Base-by-base conservation (phyloP, 805 yeast genomes). In the Spathaspora sp. region DNA sequence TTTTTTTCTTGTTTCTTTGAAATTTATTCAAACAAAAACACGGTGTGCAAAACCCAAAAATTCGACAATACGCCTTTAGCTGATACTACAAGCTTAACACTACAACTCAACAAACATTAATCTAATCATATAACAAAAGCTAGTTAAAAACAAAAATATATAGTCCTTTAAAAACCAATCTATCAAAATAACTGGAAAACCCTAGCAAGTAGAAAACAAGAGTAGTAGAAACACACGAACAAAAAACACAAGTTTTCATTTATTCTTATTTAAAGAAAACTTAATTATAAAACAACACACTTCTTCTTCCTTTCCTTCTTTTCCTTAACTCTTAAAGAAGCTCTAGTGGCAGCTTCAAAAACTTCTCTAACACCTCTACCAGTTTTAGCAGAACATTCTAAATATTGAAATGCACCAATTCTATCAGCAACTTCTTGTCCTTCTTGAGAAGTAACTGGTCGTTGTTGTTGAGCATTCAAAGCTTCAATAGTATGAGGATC, bases 311-410 rank as follows among this genome's bases (percentile, higher is more conserved):
- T 81, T 65, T 79, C 80, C 64, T 70, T 75, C 71, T 70, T 72
- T 63, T 77, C 81, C 70, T 85, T 82, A 51, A 84, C 82, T 76
- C 79, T 81, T 62, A 90, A 80, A 17, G 96, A 89, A 51, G 96
- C 96, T 69, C 96, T 82, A 20, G 97, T 89, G 32, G 97, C 97
- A 59, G 88, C 84, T 75, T 89, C 96, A 66, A 90, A 90, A 53
- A 91, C 97, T 69, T 89, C 96, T 69, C 89, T 85, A 53, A 90
- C 97, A 73, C 96, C 96, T 70, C 85, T 86, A 65, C 91, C 91
- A 59, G 89, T 84, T 75, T 86, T 87, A 38, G 97, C 97, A 49
- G 96, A 89, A 79, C 97, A 90, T 77, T 90, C 97, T 64, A 88
- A 79, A 70, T 90, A 90, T 68, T 85, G 82, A 57, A 84, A 73